phyloP scores from a whole-genome alignment of 2,329 filamentous ascomycete genomes.

The Mycosphaerella sp. region DNA sequence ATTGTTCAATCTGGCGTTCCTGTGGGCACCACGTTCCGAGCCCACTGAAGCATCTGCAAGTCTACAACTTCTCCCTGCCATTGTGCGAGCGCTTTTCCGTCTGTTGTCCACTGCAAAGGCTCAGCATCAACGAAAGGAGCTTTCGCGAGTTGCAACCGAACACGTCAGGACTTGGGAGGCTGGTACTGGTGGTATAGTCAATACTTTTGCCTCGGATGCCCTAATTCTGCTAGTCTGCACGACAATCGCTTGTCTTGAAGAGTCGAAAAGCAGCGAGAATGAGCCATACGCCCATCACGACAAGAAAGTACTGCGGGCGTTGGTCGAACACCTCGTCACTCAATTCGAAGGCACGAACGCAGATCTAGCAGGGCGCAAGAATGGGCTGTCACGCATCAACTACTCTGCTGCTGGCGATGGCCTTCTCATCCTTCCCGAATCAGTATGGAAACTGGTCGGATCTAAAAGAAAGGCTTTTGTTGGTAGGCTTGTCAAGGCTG shows the following conservation, averaged over 20 bases:
- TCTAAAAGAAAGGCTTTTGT: not conserved
- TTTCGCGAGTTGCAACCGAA: not conserved
- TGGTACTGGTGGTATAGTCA: not conserved
- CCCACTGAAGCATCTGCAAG: not conserved
- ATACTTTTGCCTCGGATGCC: not conserved
- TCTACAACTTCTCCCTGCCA: not conserved
- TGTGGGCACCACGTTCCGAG: not conserved
- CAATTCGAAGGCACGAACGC: not conserved
- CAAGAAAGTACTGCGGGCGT: not conserved
- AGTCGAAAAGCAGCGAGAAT: not conserved
- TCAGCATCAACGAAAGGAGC: not conserved
- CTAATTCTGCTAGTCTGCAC: not conserved
- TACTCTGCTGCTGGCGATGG: not conserved
- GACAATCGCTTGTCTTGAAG: not conserved
- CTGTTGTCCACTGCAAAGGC: not conserved
- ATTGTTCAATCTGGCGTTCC: not conserved
- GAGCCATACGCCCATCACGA: not conserved
- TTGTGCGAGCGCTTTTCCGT: not conserved
- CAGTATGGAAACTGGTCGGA: not conserved
- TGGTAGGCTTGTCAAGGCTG: not conserved
- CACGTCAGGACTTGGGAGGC: too few species aligned
- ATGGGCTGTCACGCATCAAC: not conserved
- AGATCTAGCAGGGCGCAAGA: not conserved
- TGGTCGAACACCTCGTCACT: not conserved
- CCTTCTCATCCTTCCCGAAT: not conserved